Base-by-base conservation (phyloP, 1,284 basidiomycete genomes). In the Naganishia sp. region DNA sequence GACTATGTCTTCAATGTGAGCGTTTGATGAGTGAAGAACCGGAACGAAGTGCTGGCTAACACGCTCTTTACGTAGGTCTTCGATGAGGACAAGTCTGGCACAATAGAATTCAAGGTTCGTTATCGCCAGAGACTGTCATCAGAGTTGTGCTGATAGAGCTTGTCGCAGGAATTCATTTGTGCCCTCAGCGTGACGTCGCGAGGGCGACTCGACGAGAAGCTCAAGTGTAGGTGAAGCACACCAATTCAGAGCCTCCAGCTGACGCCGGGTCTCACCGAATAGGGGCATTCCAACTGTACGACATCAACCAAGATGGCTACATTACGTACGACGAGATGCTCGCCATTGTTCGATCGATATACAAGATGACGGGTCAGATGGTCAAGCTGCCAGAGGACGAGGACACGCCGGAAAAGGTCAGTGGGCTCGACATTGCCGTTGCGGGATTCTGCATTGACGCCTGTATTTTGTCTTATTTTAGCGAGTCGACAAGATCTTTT, bases 261-360 rank as follows among this genome's bases (percentile, higher is more conserved):
- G 28, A 5, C 21, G 3, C 7, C 41, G 28, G 47, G 52, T 17
- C 60, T 52, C 9, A 55, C 53, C 4, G 10, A 52, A 68, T 80
- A 97, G 94, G 95, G 96, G 96, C 96, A 10, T 99, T 99, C 87
- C 94, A 99, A 80, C 84, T 99, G 54, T 99, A 99, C 80, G 96
- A 99, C 78, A 98, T 99, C 75, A 92, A 99, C 82, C 92, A 91
- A 71, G 94, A 98, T 76, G 95, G 94, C 2, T 90, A 85, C 73
- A 97, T 98, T 81, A 95, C 94, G 50, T 96, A 97, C 79, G 89
- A 95, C 73, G 96, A 99, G 82, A 99, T 99, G 94, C 87, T 97
- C 50, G 88, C 92, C 82, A 96, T 97, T 75, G 94, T 97, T 6
- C 86, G 89, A 73, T 89, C 91, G 62, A 97, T 97, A 82, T 97